Base-by-base conservation (phyloP, 225 moss, liverwort and hornwort species). In the Sphagnum contortum region DNA sequence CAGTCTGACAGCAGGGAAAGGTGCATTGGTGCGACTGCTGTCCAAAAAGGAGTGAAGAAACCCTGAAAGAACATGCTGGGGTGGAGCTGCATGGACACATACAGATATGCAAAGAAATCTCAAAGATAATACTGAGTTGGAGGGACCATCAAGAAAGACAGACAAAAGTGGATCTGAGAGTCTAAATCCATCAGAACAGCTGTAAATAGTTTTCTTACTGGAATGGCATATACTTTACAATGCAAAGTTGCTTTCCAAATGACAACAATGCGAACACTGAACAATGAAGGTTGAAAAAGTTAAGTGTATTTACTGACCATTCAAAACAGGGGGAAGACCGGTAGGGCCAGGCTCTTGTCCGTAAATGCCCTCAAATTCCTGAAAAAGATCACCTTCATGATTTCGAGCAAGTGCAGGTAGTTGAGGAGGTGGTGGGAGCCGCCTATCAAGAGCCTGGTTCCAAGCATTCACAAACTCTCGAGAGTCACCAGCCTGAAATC, bases 21-120 rank as follows among this genome's bases (percentile, higher is more conserved):
- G 91, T 71, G 84, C 89, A 76, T 84, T 74, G 59, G 76, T 82
- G 74, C 80, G 87, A 74, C 91, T 81, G 76, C 86, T 93, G 57
- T 88, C 87, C 72, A 93, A 64, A 69, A 98, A 98, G 44, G 98
- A 84, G 62, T 75, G 81, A 44, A 98, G 83, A 57, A 98, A 82
- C 44, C 89, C 79, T 67, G 91, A 85, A 68, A 98, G 72, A 69
- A 91, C 74, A 66, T 66, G 77, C 65, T 93, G 89, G 29, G 93
- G 93, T 48, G 88, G 84, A 60, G 76, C 93, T 91, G 91, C 80
- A 80, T 57, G 50, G 61, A 77, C 66, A 77, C 53, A 52, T 9
- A 5, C 29, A 29, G 29, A 29, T 29, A 29, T 29, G 29, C 29
- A 29, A 29, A 29, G 29, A 29, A 29, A 29, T 29, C 29, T 29